phyloP scores from a whole-genome alignment of 371 early-diverging fungal species.

The Mortierella sp. region DNA sequence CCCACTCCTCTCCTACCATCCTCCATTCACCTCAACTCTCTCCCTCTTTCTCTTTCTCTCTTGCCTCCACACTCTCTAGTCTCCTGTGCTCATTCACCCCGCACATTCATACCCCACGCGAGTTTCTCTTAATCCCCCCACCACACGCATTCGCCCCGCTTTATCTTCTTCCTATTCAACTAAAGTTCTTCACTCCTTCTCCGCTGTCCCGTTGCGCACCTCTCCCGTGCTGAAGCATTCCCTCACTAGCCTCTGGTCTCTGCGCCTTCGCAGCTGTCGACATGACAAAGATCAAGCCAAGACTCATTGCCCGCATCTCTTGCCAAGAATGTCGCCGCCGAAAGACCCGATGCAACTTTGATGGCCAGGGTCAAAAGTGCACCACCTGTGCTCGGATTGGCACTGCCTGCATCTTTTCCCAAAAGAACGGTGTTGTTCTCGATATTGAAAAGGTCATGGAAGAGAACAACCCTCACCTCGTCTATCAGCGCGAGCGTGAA shows the following conservation, averaged over 20 bases:
- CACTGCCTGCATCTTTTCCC: constrained; percentile 46
- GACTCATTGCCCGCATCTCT: constrained; percentile 52
- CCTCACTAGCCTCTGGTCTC: background rate
- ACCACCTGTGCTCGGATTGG: constrained; percentile 51
- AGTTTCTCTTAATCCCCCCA: background rate
- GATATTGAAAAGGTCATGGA: constrained; percentile 55
- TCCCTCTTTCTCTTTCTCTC: background rate
- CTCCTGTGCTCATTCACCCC: background rate
- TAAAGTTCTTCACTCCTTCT: background rate
- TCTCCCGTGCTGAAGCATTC: background rate
- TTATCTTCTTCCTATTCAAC: background rate
- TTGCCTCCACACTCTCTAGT: background rate
- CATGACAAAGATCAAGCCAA: constrained; percentile 54
- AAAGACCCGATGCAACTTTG: constrained; percentile 53
- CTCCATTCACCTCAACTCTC: background rate
- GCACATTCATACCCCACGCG: constrained; percentile 5
- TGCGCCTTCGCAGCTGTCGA: background rate
- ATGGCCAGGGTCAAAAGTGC: constrained; percentile 49
- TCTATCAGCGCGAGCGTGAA: constrained; percentile 45
- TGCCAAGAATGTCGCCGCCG: constrained; percentile 51
- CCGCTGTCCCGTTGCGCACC: background rate
- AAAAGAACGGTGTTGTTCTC: constrained; percentile 51
- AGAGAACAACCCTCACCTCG: constrained; percentile 50
- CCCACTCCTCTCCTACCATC: background rate
- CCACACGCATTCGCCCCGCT: background rate